These are phyloP conservation scores for Cydonia oblonga DNA, from an alignment of 331 rosid species.

Conservation along the genomic window DNA sequence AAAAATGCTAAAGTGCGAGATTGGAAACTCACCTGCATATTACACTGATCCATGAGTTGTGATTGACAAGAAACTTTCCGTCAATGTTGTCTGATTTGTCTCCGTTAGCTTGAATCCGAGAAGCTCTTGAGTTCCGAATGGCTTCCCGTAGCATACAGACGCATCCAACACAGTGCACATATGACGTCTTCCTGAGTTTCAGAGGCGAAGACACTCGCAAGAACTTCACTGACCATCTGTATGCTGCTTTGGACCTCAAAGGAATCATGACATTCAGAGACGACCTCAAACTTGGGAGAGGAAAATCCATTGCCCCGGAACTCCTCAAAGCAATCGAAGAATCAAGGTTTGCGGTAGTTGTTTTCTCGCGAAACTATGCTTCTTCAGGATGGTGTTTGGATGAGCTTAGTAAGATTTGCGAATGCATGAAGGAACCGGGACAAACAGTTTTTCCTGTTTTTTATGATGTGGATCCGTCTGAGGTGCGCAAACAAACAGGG, in stretches of 20 bases:
- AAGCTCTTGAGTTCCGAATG: no score
- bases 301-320: background rate
- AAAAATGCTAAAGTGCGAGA: no score
- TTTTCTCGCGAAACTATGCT: background rate
- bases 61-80: no score
- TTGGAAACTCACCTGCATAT: no score
- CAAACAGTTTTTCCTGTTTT: background rate
- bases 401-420: background rate
- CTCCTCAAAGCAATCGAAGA: background rate
- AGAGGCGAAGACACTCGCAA: background rate
- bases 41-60: no score
- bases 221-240: background rate
- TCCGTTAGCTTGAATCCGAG: no score
- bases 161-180: background rate
- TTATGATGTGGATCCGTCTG: background rate
- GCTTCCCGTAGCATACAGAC: background rate
- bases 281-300: background rate
- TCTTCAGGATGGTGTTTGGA: background rate
- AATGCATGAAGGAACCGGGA: background rate
- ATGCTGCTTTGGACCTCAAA: background rate
- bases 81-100: no score
- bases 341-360: background rate
- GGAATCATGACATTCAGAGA: background rate
- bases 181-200: slow-evolving; percentile 2
- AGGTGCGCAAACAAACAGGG: no score